Evolutionary conservation across 371 early-diverging fungal genomes (phyloP).

Genomic region (Apophysomyces elegans): DNA sequence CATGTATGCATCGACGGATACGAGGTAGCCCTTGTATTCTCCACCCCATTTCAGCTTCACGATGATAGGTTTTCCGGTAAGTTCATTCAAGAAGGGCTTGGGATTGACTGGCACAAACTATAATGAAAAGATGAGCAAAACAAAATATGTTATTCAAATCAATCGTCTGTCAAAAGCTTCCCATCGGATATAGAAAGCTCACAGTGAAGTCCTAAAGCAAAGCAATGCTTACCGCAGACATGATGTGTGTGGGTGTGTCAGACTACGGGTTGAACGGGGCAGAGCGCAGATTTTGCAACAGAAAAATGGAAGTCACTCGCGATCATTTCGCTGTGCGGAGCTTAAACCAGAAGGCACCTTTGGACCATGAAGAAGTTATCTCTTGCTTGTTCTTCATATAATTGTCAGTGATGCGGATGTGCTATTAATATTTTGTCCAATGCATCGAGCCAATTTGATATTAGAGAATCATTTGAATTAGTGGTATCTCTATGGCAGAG

Average conservation of each 20-base stretch:
- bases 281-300: no score
- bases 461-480: no score
- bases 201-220: neutral
- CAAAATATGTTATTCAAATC: neutral
- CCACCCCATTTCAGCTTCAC: constrained; percentile 98
- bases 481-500: no score
- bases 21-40: constrained; percentile 94
- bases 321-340: no score
- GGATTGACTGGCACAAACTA: constrained; percentile 96
- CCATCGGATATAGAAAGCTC: neutral
- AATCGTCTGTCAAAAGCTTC: neutral
- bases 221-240: constrained; percentile 4
- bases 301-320: no score
- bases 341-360: no score
- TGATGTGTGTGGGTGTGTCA: neutral
- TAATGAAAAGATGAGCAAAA: constrained; percentile 4
- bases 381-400: no score
- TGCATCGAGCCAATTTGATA: no score
- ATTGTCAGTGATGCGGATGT: no score
- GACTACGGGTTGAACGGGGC: neutral
- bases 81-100: constrained; percentile 92
- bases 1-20: constrained; percentile 96
- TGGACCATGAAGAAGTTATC: no score
- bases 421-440: no score
- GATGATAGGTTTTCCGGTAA: constrained; percentile 90